Base-by-base conservation (phyloP, 495 filamentous ascomycete genomes). In the Chaetomium fimeti region DNA sequence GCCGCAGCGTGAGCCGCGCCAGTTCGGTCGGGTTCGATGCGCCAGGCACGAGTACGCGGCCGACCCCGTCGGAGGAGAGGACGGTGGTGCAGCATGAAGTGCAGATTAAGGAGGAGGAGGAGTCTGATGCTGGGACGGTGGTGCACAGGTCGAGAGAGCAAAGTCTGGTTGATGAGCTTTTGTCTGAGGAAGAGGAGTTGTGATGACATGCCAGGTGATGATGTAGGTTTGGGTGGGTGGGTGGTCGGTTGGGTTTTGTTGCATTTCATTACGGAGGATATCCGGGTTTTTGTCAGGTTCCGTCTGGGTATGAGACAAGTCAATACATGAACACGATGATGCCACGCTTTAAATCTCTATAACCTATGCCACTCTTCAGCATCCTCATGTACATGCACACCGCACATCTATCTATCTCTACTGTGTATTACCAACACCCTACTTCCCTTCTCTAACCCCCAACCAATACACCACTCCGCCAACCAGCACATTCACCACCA, bases 401-500 rank as follows among this genome's bases (percentile, higher is more conserved):
- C 5, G 12, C 51, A 28, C 25, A 18, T 29, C 20, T 53, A 18
- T 13, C 51, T 5, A 8, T 32, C 18, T 53, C 3, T 53, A 5
- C 18, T n/a, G 43, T 18, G 5, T 45, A 5, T 5, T 15, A 47
- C 43, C 5, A 54, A 13, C 43, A 20, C 38, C 15, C 42, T 48
- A 22, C 1, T 47, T 40, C 12, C 48, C 42, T 54, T 70, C 61
- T 29, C 51, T 12, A 13, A 47, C 56, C 22, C 83, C 81, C 49
- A 81, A 62, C 83, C 82, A 83, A 68, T 79, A 85, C 66, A 90
- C 69, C 68, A 86, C 36, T 66, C 83, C 77, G 15, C 83, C 83
- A 48, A 87, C 68, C 11, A 77, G 79, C 22, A 89, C 64, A 74
- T 91, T 91, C 48, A 93, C 81, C 54, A 78, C 73, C 59, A 93